Evolutionary conservation across 1,139 yeast genomes (phyloP).

Genomic region (Yamadazyma songkhlaensis): DNA sequence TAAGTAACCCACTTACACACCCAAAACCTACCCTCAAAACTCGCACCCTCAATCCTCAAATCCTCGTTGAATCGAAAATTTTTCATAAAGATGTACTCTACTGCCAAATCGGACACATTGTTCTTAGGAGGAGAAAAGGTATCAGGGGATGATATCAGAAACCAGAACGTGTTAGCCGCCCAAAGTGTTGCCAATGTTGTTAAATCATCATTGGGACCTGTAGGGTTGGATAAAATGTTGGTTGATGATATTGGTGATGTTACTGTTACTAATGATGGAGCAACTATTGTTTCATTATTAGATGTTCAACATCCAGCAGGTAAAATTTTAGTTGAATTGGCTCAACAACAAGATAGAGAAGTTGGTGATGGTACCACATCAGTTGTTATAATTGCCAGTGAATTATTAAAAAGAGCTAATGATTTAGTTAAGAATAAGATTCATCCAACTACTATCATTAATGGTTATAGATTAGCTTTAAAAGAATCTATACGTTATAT

Average conservation of each 20-base stretch:
- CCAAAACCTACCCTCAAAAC: not conserved
- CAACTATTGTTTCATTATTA: conserved; percentile 83
- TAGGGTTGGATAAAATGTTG: conserved; percentile 96
- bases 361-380: conserved; percentile 98
- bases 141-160: conserved; percentile 94
- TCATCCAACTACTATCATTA: conserved; percentile 96
- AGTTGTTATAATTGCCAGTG: conserved; percentile 95
- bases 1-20: too few relatives aligned
- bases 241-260: conserved; percentile 99
- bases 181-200: conserved; percentile 97
- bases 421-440: conserved; percentile 90
- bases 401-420: conserved; percentile 87
- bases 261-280: conserved; percentile 98
- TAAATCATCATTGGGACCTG: conserved; percentile 96
- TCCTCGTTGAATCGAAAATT: conserved; percentile 1
- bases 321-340: conserved; percentile 91
- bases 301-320: conserved; percentile 99
- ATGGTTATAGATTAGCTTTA: conserved; percentile 92
- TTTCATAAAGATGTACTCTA: conserved; percentile 29
- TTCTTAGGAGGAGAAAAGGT: conserved; percentile 95
- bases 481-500: conserved; percentile 91
- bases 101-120: conserved; percentile 87
- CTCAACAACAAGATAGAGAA: conserved; percentile 98
- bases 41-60: not conserved
- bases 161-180: conserved; percentile 94